Evolutionary conservation across 2,329 filamentous ascomycete genomes (phyloP).

Genomic region (Claviceps humidiphila): DNA sequence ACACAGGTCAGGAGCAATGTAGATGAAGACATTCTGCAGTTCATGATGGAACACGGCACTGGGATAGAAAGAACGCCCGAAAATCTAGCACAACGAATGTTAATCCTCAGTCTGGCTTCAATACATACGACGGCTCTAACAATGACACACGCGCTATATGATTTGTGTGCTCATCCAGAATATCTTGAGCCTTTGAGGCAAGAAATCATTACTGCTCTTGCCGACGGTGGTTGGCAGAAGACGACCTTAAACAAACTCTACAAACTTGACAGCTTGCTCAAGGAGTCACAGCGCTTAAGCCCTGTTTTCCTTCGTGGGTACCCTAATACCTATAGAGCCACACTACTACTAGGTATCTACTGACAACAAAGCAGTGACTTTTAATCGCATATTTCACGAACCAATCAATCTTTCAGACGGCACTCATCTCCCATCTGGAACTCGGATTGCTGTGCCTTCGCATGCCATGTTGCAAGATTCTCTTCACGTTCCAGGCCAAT

Average conservation of each 20-base stretch:
- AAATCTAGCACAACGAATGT: constrained; percentile 48
- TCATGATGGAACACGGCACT: constrained; percentile 24
- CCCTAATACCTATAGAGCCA: background rate
- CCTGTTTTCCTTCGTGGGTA: background rate
- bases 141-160: constrained; percentile 23
- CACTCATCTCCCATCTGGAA: constrained; percentile 1
- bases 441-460: constrained; percentile 1
- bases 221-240: constrained; percentile 20
- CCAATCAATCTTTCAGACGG: constrained; percentile 3
- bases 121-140: constrained; percentile 29
- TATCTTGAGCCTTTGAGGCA: constrained; percentile 26
- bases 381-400: constrained; percentile 2
- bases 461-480: constrained; percentile 1
- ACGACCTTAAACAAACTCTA: constrained; percentile 21
- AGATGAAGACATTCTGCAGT: constrained; percentile 19
- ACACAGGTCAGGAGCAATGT: background rate
- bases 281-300: constrained; percentile 2
- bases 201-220: constrained; percentile 24
- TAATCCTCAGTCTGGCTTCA: constrained; percentile 52
- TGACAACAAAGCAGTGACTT: background rate
- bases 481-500: constrained; percentile 18
- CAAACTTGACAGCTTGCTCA: constrained; percentile 1
- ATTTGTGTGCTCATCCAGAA: constrained; percentile 26
- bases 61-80: constrained; percentile 31
- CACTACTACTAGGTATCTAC: background rate